Conservation (phyloP, 2,329 filamentous ascomycete species). For the Teratosphaeria destructans region DNA sequence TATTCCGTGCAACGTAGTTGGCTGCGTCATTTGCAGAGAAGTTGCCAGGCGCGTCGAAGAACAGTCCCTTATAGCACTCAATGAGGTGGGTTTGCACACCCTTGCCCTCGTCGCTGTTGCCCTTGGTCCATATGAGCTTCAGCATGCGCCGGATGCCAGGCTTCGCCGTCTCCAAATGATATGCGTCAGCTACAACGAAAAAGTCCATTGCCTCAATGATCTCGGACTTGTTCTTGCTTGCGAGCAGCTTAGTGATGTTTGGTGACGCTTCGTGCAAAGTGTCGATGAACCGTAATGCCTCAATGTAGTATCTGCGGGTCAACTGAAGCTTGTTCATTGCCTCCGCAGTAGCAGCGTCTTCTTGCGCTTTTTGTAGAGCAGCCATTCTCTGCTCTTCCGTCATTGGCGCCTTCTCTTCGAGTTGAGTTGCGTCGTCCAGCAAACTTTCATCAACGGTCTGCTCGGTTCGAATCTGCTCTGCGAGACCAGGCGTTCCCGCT, state of each 20-base stretch:
- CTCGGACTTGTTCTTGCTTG: slow-evolving; percentile 94
- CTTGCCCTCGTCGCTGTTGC: slow-evolving; percentile 97
- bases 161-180: slow-evolving; percentile 90
- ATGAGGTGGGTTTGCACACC: slow-evolving; percentile 94
- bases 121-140: slow-evolving; percentile 96
- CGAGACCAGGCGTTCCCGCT: slow-evolving; percentile 63
- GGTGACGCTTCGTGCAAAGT: slow-evolving; percentile 74
- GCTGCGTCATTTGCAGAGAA: slow-evolving; percentile 84
- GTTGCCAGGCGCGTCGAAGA: slow-evolving; percentile 86
- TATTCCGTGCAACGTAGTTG: slow-evolving; percentile 92
- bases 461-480: slow-evolving; percentile 52
- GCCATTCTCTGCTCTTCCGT: slow-evolving; percentile 68
- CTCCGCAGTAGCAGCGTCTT: slow-evolving; percentile 81
- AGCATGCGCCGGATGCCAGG: slow-evolving; percentile 90
- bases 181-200: slow-evolving; percentile 88
- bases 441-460: slow-evolving; percentile 65
- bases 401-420: slow-evolving; percentile 60
- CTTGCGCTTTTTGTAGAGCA: slow-evolving; percentile 66
- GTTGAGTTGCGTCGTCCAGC: slow-evolving; percentile 78
- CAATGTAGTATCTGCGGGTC: slow-evolving; percentile 82
- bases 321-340: slow-evolving; percentile 78
- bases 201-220: slow-evolving; percentile 99
- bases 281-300: slow-evolving; percentile 88
- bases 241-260: slow-evolving; percentile 75
- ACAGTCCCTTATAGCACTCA: slow-evolving; percentile 89